phyloP scores from a whole-genome alignment of 2,329 filamentous ascomycete species.

The Colletotrichum gloeosporioides region DNA sequence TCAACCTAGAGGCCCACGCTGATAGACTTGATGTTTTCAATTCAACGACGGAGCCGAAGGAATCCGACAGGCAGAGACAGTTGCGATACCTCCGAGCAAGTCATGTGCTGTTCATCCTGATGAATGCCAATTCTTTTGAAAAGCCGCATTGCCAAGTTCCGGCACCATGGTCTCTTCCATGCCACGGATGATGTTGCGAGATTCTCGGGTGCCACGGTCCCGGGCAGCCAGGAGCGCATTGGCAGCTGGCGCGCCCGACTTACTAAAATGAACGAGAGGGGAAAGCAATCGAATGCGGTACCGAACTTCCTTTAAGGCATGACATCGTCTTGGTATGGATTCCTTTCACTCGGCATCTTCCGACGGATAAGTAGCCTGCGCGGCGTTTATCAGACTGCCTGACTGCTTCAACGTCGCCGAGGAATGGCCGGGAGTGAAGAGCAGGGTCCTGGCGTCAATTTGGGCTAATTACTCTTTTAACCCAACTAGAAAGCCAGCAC shows the following conservation, averaged over 20 bases:
- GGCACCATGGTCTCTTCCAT: not conserved
- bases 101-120: not conserved
- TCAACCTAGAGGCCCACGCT: not conserved
- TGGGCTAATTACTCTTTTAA: not conserved
- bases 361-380: not conserved
- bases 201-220: not conserved
- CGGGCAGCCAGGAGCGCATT: not conserved
- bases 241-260: not conserved
- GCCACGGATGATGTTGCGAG: not conserved
- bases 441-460: not conserved
- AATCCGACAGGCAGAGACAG: not conserved
- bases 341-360: not conserved
- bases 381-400: not conserved
- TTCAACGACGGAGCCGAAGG: not conserved
- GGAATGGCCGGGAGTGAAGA: not conserved
- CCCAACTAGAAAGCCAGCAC: not conserved
- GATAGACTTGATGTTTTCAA: not conserved
- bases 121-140: rapidly evolving
- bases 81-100: not conserved
- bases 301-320: not conserved
- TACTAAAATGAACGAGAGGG: not conserved
- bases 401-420: not conserved
- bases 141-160: not conserved
- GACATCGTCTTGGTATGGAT: not conserved
- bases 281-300: not conserved